A percentile compares a stretch with the other conserved stretches of the same genome.
Evolutionary conservation across 768 basidiomycete species (phyloP).

Genomic region (Boletus coccyginus): DNA sequence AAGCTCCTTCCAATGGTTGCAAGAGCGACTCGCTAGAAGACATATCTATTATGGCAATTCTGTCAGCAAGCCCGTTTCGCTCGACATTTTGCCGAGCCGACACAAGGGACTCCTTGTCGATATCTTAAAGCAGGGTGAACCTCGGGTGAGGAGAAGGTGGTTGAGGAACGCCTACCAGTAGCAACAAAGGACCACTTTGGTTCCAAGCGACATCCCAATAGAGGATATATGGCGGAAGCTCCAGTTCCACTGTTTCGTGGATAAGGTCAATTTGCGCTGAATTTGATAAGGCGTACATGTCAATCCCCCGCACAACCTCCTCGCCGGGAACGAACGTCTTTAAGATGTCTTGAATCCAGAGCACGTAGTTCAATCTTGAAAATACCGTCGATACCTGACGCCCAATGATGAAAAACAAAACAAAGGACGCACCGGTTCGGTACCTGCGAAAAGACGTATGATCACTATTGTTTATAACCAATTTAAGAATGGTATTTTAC

Average conservation of each 20-base stretch:
- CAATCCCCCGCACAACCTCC: constrained; percentile 50
- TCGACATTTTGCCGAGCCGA: constrained; percentile 58
- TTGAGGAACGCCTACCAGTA: constrained; percentile 49
- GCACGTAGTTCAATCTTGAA: constrained; percentile 77
- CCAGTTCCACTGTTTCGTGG: constrained; percentile 71
- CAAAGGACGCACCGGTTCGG: constrained; percentile 58
- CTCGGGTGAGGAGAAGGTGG: background rate
- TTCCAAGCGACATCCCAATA: constrained; percentile 60
- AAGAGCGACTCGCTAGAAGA: constrained; percentile 44
- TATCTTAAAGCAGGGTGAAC: constrained; percentile 44
- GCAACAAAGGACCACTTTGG: constrained; percentile 59
- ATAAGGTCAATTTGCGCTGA: background rate
- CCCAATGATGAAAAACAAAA: background rate
- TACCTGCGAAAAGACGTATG: constrained; percentile 41
- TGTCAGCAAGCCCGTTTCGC: constrained; percentile 50
- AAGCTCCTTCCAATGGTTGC: constrained; percentile 17
- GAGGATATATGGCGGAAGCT: constrained; percentile 84
- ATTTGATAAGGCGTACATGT: constrained; percentile 54
- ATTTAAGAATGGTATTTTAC: constrained; percentile 42
- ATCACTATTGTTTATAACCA: background rate
- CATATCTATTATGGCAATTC: constrained; percentile 48
- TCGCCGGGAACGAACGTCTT: constrained; percentile 25
- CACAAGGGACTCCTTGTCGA: constrained; percentile 60
- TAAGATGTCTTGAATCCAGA: constrained; percentile 79
- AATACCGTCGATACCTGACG: background rate